A percentile compares a stretch with the other conserved stretches of the same genome.
Evolutionary conservation across 202 grass and related monocot species (phyloP).

Genomic region (Elaeis oleifera): DNA sequence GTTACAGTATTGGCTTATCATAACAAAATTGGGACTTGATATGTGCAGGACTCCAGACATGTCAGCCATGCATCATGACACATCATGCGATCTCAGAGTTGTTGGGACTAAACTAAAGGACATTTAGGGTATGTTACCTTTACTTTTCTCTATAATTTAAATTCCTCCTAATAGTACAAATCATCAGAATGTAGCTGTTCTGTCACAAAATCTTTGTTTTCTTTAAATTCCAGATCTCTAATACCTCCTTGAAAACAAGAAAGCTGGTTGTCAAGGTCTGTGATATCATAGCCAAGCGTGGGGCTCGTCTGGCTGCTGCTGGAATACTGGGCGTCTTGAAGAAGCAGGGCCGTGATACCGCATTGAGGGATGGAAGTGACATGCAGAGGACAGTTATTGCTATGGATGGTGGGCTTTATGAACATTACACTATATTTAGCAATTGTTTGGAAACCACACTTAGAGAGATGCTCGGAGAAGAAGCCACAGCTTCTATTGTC

Average conservation of each 20-base stretch:
- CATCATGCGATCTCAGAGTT: constrained; percentile 52
- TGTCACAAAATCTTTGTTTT: background rate
- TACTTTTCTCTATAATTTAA: background rate
- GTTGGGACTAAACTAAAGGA: constrained; percentile 47
- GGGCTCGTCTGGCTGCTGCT: constrained; percentile 47
- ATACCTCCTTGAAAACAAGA: constrained; percentile 45
- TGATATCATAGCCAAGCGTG: constrained; percentile 40
- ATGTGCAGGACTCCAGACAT: constrained; percentile 58
- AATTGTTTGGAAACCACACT: constrained; percentile 51
- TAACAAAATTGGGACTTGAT: constrained; percentile 15
- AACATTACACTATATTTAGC: constrained; percentile 51
- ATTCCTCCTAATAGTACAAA: background rate
- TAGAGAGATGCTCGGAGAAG: constrained; percentile 45
- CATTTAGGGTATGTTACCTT: constrained; percentile 35
- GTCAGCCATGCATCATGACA: constrained; percentile 71
- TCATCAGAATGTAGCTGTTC: no score
- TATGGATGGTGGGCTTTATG: constrained; percentile 59
- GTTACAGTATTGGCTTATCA: no score
- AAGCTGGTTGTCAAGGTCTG: constrained; percentile 34
- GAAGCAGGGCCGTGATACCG: constrained; percentile 36
- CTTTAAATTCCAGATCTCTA: constrained; percentile 37
- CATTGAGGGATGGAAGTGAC: background rate
- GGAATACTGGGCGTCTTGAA: constrained; percentile 53
- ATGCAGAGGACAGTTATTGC: constrained; percentile 45
- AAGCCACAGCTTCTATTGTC: constrained; percentile 30